phyloP scores from a whole-genome alignment of 495 filamentous ascomycete species.

The Bacidia rubella region DNA sequence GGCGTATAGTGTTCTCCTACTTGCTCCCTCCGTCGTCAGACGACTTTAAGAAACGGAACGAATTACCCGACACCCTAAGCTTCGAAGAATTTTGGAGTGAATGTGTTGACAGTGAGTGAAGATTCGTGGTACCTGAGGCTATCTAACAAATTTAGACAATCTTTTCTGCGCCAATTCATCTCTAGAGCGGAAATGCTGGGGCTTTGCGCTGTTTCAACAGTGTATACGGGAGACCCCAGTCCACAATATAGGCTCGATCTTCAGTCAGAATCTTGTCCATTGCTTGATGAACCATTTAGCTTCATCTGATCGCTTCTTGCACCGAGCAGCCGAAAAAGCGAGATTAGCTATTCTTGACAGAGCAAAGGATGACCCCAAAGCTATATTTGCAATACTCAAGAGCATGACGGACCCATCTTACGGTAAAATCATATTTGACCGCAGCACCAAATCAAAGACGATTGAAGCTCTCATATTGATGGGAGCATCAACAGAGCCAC shows the following conservation, averaged over 20 bases:
- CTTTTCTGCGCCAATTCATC: conserved; percentile 71
- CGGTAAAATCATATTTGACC: conserved; percentile 70
- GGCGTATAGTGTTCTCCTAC: conserved; percentile 56
- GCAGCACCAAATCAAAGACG: conserved; percentile 77
- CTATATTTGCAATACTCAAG: conserved; percentile 45
- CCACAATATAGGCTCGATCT: conserved; percentile 41
- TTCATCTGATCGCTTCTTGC: conserved; percentile 71
- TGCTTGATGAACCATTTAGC: conserved; percentile 78
- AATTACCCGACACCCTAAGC: conserved; percentile 25
- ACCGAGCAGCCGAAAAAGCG: conserved; percentile 62
- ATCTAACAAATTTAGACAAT: conserved; percentile 39
- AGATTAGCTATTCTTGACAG: conserved; percentile 52
- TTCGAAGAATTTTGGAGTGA: conserved; percentile 81
- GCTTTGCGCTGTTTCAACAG: conserved; percentile 72
- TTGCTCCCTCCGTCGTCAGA: conserved; percentile 22
- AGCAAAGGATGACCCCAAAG: conserved; percentile 48
- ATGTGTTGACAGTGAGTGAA: conserved; percentile 63
- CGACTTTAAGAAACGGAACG: conserved; percentile 18
- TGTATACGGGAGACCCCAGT: conserved; percentile 40
- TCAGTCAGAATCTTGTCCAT: conserved; percentile 70
- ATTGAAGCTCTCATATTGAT: conserved; percentile 58
- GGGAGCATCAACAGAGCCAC: conserved; percentile 33
- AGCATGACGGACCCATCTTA: conserved; percentile 48
- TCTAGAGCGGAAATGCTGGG: conserved; percentile 77
- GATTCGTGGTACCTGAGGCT: background rate